phyloP scores from a whole-genome alignment of 2,329 filamentous ascomycete genomes.

The Fusarium camptoceras region DNA sequence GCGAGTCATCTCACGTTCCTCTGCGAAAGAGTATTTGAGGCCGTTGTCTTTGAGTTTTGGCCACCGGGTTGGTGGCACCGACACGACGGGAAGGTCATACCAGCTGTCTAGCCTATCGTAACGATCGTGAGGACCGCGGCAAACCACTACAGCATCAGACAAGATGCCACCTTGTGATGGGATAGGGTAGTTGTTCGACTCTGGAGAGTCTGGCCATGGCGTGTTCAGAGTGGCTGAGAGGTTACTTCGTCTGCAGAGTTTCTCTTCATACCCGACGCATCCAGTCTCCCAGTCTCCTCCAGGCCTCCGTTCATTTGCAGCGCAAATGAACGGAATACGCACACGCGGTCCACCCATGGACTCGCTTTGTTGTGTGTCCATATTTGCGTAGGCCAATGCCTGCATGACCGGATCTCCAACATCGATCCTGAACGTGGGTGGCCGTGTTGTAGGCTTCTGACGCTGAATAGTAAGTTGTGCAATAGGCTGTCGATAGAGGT shows the following conservation, averaged over 20 bases:
- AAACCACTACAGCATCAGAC: conserved; percentile 78
- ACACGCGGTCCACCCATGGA: conserved; percentile 50
- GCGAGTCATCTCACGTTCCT: conserved; percentile 77
- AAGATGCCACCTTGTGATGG: conserved; percentile 76
- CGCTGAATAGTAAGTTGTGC: conserved; percentile 58
- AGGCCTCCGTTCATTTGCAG: conserved; percentile 79
- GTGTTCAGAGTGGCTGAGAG: conserved; percentile 75
- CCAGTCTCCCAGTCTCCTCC: conserved; percentile 84
- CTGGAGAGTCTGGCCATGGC: conserved; percentile 63
- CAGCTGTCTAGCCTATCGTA: conserved; percentile 69
- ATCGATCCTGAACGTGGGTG: conserved; percentile 64
- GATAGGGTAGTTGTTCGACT: conserved; percentile 74
- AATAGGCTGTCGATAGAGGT: conserved; percentile 65
- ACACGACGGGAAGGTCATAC: conserved; percentile 76
- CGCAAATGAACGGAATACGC: conserved; percentile 74
- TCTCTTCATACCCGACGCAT: conserved; percentile 67
- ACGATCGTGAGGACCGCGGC: conserved; percentile 75
- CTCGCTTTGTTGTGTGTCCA: conserved; percentile 55
- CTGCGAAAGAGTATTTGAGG: conserved; percentile 76
- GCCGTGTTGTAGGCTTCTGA: conserved; percentile 51
- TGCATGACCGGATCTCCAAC: conserved; percentile 69
- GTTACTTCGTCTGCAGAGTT: conserved; percentile 79
- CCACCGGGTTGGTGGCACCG: conserved; percentile 76
- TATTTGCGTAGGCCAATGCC: conserved; percentile 66
- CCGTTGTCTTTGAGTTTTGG: conserved; percentile 77